Conservation (phyloP, 768 basidiomycete genomes). For the Saitozyma sp. region DNA sequence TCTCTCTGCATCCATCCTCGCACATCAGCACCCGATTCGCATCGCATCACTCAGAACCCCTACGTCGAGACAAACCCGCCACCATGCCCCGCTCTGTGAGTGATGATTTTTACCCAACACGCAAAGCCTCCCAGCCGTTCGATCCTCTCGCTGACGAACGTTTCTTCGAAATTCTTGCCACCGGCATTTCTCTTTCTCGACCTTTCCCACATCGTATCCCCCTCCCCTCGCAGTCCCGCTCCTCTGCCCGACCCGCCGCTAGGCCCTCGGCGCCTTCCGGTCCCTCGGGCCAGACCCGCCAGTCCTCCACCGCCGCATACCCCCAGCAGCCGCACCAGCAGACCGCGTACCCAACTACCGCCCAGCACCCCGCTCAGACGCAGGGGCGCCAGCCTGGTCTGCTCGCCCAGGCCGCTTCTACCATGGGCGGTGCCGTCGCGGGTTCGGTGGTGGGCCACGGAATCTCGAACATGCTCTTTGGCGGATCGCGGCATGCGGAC, state of each 20-base stretch:
- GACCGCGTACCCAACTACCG: slow-evolving; percentile 32
- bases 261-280: slow-evolving; percentile 36
- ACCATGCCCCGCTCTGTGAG: slow-evolving; percentile 45
- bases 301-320: slow-evolving; percentile 23
- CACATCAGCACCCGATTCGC: not conserved
- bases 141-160: too few species aligned
- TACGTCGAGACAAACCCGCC: not conserved
- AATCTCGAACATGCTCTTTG: slow-evolving; percentile 51
- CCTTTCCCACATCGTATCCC: not conserved
- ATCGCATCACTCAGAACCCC: slow-evolving; percentile 2
- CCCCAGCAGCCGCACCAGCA: slow-evolving; percentile 17
- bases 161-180: too few species aligned
- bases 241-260: slow-evolving; percentile 47
- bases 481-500: slow-evolving; percentile 32
- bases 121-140: too few species aligned
- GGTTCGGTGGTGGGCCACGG: slow-evolving; percentile 53
- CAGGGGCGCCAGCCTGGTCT: slow-evolving; percentile 47
- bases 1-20: not conserved
- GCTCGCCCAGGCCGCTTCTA: slow-evolving; percentile 49
- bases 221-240: slow-evolving; percentile 22
- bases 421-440: slow-evolving; percentile 51
- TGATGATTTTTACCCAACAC: not conserved
- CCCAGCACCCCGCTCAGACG: slow-evolving; percentile 17
- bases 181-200: too few species aligned
- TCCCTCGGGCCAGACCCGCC: slow-evolving; percentile 20